phyloP scores from a whole-genome alignment of 2,329 filamentous ascomycete genomes.

The Cercospora sp. region DNA sequence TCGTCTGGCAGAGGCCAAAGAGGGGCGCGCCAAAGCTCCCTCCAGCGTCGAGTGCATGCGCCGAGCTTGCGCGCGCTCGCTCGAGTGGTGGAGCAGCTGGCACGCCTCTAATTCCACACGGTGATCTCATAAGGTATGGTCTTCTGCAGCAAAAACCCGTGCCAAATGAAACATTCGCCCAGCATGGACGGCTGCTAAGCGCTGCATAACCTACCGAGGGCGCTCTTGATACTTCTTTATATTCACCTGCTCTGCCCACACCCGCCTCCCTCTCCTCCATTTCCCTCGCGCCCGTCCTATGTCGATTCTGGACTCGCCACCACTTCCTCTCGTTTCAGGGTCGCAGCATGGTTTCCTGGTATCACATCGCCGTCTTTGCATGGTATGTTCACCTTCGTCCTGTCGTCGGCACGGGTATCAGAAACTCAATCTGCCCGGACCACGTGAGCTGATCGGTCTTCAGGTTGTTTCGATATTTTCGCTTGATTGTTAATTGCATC shows the following conservation, averaged over 20 bases:
- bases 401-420: slow-evolving; percentile 22
- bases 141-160: slow-evolving; percentile 27
- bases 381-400: slow-evolving; percentile 32
- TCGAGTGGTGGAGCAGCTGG: slow-evolving; percentile 29
- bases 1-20: background rate
- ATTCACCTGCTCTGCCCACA: slow-evolving; percentile 25
- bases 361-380: slow-evolving; percentile 36
- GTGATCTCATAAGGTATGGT: slow-evolving; percentile 35
- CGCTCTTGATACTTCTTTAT: slow-evolving; percentile 35
- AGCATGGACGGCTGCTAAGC: slow-evolving; percentile 36
- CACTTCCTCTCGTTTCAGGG: slow-evolving; percentile 36
- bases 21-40: slow-evolving; percentile 22
- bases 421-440: slow-evolving; percentile 23
- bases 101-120: slow-evolving; percentile 30
- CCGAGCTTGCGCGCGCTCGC: slow-evolving; percentile 28
- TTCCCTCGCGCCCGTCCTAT: slow-evolving; percentile 30
- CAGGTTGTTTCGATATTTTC: slow-evolving; percentile 84
- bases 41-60: slow-evolving; percentile 22
- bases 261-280: slow-evolving; percentile 30
- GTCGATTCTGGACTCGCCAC: slow-evolving; percentile 33
- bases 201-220: slow-evolving; percentile 38
- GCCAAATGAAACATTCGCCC: slow-evolving; percentile 26
- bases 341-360: slow-evolving; percentile 40
- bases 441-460: slow-evolving; percentile 32
- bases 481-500: slow-evolving; percentile 79